A percentile compares a stretch with the other conserved stretches of the same genome.
phyloP scores from a whole-genome alignment of 768 basidiomycete genomes.

The Punctularia strigosozonata region DNA sequence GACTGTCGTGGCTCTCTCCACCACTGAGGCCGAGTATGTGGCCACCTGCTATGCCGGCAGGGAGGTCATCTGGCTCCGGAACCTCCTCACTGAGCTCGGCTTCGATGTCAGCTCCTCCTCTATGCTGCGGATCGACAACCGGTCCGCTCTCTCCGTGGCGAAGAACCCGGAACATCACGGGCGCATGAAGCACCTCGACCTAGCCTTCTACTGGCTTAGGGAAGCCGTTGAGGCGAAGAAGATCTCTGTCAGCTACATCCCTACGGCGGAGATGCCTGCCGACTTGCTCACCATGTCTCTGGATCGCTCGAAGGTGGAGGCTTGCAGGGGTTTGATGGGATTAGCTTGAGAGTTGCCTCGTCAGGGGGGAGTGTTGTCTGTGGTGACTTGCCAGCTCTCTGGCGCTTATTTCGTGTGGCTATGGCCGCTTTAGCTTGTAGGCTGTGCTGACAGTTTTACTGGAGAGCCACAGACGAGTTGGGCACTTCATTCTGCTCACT shows the following conservation, averaged over 20 bases:
- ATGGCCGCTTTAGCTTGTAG: no score
- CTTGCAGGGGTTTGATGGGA: neutral
- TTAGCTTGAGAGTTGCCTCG: no score
- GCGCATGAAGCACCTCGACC: slow-evolving; percentile 24
- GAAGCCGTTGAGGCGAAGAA: slow-evolving; percentile 9
- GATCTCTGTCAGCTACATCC: slow-evolving; percentile 3
- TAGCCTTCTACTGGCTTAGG: slow-evolving; percentile 21
- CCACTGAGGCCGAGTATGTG: slow-evolving; percentile 29
- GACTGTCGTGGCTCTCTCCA: slow-evolving; percentile 17
- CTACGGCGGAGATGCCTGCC: slow-evolving; percentile 16
- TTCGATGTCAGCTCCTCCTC: slow-evolving; percentile 1
- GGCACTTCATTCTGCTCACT: no score
- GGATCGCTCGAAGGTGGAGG: slow-evolving; percentile 3
- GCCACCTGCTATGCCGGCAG: slow-evolving; percentile 20
- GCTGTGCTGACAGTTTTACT: no score
- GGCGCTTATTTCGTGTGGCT: no score
- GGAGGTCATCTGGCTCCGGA: slow-evolving; percentile 24
- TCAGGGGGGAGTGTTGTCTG: no score
- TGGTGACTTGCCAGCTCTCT: no score
- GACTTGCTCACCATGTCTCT: slow-evolving; percentile 19
- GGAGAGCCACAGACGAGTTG: no score
- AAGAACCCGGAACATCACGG: slow-evolving; percentile 16
- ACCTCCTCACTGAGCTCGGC: slow-evolving; percentile 11
- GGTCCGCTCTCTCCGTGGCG: slow-evolving; percentile 15
- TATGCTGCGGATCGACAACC: slow-evolving; percentile 18